Base-by-base conservation (phyloP, 2,329 filamentous ascomycete species). In the Botryotinia convoluta region DNA sequence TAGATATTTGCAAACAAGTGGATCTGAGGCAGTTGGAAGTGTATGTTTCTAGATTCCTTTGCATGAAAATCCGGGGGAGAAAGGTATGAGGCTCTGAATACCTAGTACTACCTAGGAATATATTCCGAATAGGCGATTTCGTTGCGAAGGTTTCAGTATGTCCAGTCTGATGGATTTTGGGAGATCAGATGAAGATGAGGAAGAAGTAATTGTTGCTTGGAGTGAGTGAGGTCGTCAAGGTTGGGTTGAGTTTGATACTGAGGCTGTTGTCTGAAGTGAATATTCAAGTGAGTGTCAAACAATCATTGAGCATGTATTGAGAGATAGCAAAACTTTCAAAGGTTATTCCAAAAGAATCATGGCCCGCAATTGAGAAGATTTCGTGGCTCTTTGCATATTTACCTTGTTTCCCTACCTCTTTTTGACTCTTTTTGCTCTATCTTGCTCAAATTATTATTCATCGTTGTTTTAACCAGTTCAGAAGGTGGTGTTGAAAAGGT, bases 1-100 rank as follows among this genome's bases (percentile, higher is more conserved):
- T 61, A 70, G 74, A 74, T 75, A 69, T 61, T 61, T 37, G 59
- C 59, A 39, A 57, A 29, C 37, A 44, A 75, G 64, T 67, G 63
- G 51, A 72, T 72, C 51, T 61, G 62, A 60, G 48, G 39, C 42
- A 22, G 22, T 72, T 72, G 42, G 71, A 61, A 51, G 69, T 44
- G 65, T 72, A 35, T 63, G 69, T 54, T 65, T 71, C 69, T 71
- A 72, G 60, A 57, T 72, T 35, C 48, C n/a, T 57, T 32, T 48
- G 69, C 69, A 71, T 64, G 71, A 39, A 44, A 62, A 54, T 51
- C 57, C 39, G 54, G 35, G 57, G 57, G 44, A 54, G 35, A 29
- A 59, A 22, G 37, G 69, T 70, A 48, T 61, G 57, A 62, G 63
- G 48, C 62, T 48, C 60, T 71, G 35, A 22, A 22, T n/a, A n/a